Conservation (phyloP, 2,329 filamentous ascomycete genomes). For the Phyllosticta paracitricarpa region DNA sequence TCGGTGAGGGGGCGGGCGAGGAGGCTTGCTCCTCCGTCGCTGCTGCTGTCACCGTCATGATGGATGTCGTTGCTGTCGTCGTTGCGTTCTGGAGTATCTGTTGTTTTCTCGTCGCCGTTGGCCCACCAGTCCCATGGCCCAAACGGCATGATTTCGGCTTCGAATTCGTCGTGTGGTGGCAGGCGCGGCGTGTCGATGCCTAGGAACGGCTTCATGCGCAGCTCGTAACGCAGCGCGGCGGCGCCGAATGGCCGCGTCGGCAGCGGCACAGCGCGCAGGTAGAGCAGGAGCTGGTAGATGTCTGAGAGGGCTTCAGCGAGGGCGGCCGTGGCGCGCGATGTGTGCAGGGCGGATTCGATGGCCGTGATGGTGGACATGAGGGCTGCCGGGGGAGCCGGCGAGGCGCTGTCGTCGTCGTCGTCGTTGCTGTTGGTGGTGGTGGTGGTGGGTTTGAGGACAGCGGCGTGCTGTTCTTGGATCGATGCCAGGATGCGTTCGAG, state of each 20-base stretch:
- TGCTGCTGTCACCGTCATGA: not conserved
- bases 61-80: no score
- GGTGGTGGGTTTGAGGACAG: not conserved
- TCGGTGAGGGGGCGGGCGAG: not conserved
- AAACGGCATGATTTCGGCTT: conserved; percentile 23
- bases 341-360: not conserved
- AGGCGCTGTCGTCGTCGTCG: no score
- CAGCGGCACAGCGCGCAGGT: conserved; percentile 43
- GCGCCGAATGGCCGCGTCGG: conserved; percentile 55
- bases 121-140: conserved; percentile 15
- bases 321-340: not conserved
- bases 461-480: not conserved
- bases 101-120: not conserved
- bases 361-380: not conserved
- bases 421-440: no score
- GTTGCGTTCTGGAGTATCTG: not conserved
- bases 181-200: conserved; percentile 57
- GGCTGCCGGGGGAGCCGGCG: not conserved
- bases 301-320: not conserved
- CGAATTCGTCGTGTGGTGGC: conserved; percentile 54
- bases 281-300: conserved; percentile 52
- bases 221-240: conserved; percentile 61
- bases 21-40: not conserved
- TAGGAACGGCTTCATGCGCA: conserved; percentile 79
- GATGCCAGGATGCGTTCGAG: conserved; percentile 6